Conservation (phyloP, 2,329 filamentous ascomycete species). For the Epicoccum sorghinum region DNA sequence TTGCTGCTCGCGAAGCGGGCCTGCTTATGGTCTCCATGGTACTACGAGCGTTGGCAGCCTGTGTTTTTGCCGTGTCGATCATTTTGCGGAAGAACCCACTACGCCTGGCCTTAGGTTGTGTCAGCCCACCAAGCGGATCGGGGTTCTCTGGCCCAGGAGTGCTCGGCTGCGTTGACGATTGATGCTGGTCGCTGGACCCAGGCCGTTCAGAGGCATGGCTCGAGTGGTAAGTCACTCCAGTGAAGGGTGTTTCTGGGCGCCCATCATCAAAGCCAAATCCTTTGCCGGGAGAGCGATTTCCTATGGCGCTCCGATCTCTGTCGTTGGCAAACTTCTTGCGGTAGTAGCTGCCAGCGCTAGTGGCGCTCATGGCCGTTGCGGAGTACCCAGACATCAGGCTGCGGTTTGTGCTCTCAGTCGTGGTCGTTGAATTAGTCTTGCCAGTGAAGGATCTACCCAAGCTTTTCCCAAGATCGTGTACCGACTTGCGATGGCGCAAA, state of each 20-base stretch:
- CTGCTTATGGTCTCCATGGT: conserved; percentile 69
- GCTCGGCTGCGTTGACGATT: conserved; percentile 56
- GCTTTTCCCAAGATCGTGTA: conserved; percentile 75
- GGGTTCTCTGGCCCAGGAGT: conserved; percentile 65
- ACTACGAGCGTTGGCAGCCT: conserved; percentile 85
- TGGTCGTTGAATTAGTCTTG: conserved; percentile 78
- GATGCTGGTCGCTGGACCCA: conserved; percentile 54
- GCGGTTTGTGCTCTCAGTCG: conserved; percentile 74
- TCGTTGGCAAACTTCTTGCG: conserved; percentile 67
- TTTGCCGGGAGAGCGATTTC: conserved; percentile 54
- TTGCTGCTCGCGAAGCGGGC: conserved; percentile 46
- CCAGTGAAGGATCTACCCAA: conserved; percentile 84
- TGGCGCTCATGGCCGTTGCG: conserved; percentile 88
- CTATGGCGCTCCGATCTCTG: conserved; percentile 67
- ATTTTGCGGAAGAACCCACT: conserved; percentile 96
- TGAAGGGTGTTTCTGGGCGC: conserved; percentile 64
- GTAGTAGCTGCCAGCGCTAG: conserved; percentile 91
- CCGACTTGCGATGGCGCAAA: conserved; percentile 71
- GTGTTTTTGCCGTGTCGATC: conserved; percentile 90
- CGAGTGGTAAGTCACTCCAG: conserved; percentile 87
- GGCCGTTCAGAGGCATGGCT: conserved; percentile 70
- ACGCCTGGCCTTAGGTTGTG: conserved; percentile 75
- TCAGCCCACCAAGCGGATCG: conserved; percentile 77
- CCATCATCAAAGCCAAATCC: conserved; percentile 46
- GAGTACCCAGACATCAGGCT: conserved; percentile 95